Evolutionary conservation across 1,284 basidiomycete species (phyloP), one percentile per base, ranked within the genome.

Genomic region (Ustilago tritici): DNA sequence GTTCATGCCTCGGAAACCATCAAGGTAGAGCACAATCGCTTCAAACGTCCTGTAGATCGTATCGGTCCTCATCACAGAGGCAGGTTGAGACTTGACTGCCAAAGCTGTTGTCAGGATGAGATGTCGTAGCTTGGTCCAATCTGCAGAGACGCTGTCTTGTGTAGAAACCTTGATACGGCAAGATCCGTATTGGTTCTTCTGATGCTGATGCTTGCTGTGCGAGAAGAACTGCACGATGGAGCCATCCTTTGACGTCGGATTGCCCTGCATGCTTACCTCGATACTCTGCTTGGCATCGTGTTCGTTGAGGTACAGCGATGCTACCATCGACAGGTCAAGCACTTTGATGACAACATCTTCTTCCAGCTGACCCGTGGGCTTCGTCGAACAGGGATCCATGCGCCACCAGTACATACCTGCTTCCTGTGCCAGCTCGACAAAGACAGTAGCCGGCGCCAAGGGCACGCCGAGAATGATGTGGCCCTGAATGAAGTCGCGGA

Each of bases 341-440:
- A 79, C 78, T 38, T 77, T 70, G n/a, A 79, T 59, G 41, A 67
- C 64, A 34, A 73, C 63, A 15, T 76, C 69, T 9, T 64, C 66
- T 43, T 70, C 66, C 15, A 35, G 41, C 43, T 65, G 52, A 17
- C n/a, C 19, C 4, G 35, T 2, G 0, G 54, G 36, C 28, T 56
- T 64, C 41, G 43, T 36, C 15, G 38, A 52, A 54, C 41, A 57
- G 1, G 61, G 46, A 32, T 70, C 61, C 56, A 35, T n/a, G 10
- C 41, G 53, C 73, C 73, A 71, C 74, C 74, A 76, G 58, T 72
- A 77, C 63, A 66, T 65, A 9, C 59, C 78, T 2, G 65, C 75
- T 35, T 77, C 75, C 35, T 78, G 68, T 4, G 78, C 78, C 0
- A 80, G 66, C 63, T 80, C 78, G 40, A 69, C 65, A 63, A 80